Conservation (phyloP, 495 filamentous ascomycete species). For the Copromyces sp. region DNA sequence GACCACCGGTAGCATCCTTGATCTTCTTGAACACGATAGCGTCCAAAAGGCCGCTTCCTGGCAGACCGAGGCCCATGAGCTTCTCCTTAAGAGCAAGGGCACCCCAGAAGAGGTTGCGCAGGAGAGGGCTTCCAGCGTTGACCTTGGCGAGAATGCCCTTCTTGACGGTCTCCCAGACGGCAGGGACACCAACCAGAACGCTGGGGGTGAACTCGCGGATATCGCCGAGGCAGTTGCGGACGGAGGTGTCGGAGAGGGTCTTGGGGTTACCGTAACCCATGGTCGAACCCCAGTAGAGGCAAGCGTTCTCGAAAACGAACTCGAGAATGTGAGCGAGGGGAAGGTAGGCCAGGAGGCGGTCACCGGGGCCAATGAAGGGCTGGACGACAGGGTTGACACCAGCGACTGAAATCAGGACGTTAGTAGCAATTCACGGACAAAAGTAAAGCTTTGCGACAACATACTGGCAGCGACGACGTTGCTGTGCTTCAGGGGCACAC, state of each 20-base stretch:
- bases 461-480: conserved; percentile 81
- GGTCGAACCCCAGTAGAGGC: conserved; percentile 84
- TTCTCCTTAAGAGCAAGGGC: conserved; percentile 76
- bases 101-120: conserved; percentile 85
- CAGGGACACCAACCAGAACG: conserved; percentile 87
- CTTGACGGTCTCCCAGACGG: conserved; percentile 97
- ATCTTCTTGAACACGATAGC: conserved; percentile 80
- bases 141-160: conserved; percentile 90
- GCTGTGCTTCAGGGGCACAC: conserved; percentile 81
- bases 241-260: conserved; percentile 80
- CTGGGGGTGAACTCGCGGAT: conserved; percentile 90
- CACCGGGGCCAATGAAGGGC: conserved; percentile 73
- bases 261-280: conserved; percentile 97
- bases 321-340: conserved; percentile 94
- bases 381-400: conserved; percentile 83
- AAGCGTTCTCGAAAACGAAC: conserved; percentile 92
- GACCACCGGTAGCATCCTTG: conserved; percentile 80
- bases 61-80: conserved; percentile 64
- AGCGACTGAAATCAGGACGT: conserved; percentile 46
- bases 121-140: conserved; percentile 58
- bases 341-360: conserved; percentile 82
- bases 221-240: conserved; percentile 91
- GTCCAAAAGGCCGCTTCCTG: conserved; percentile 63
- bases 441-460: conserved; percentile 16
- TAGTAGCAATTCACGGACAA: neutral